Conservation (phyloP, 2,329 filamentous ascomycete genomes). For the Beauveria sp. region DNA sequence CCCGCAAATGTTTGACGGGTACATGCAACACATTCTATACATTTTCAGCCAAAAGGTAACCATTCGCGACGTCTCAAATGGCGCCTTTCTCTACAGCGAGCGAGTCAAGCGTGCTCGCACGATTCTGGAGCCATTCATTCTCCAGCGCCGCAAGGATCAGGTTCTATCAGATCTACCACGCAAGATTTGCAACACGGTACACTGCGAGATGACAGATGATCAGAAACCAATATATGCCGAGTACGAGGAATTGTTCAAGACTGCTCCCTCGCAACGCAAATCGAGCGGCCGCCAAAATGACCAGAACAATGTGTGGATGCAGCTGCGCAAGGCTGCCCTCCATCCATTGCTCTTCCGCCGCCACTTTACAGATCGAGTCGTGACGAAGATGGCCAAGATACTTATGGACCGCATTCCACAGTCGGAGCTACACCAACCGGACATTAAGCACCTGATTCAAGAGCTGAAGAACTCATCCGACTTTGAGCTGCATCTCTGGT, state of each 20-base stretch:
- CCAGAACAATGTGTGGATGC: conserved; percentile 72
- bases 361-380: conserved; percentile 66
- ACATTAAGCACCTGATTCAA: conserved; percentile 44
- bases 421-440: conserved; percentile 43
- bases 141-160: conserved; percentile 88
- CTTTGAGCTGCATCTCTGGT: conserved; percentile 60
- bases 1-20: conserved; percentile 70
- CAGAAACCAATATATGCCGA: conserved; percentile 69
- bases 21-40: conserved; percentile 70
- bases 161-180: conserved; percentile 76
- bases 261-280: conserved; percentile 49
- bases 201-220: conserved; percentile 67
- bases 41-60: conserved; percentile 92
- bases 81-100: conserved; percentile 76
- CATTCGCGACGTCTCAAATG: conserved; percentile 70
- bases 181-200: conserved; percentile 71
- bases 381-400: conserved; percentile 70
- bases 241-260: conserved; percentile 56
- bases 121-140: conserved; percentile 91
- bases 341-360: conserved; percentile 83
- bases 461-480: conserved; percentile 54
- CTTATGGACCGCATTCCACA: conserved; percentile 62
- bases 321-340: conserved; percentile 84
- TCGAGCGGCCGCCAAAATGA: conserved; percentile 42
- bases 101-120: conserved; percentile 79